Base-by-base conservation (phyloP, 768 basidiomycete genomes). In the Pholiota microspora region DNA sequence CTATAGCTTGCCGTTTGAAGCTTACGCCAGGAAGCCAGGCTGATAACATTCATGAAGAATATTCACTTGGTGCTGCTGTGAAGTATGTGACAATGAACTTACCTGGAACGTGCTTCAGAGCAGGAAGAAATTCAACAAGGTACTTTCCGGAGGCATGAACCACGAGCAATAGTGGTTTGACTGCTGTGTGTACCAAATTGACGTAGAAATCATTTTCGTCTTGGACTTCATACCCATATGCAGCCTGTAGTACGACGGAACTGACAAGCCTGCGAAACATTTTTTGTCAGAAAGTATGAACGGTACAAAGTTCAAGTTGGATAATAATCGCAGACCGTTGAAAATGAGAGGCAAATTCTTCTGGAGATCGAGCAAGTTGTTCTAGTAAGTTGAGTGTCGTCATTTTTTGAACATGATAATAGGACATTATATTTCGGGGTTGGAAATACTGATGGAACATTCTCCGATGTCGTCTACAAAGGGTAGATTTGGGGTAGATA, bases 1-100 rank as follows among this genome's bases (percentile, higher is more conserved):
- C 48, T 27, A 52, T 56, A 7, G 73, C 75, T 16, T 67, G 62
- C 29, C 62, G 61, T 52, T 67, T 69, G 53, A 76, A 71, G 10
- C 50, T 54, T 6, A 73, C 71, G 2, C 73, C 72, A 7, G 77
- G 76, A 46, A 74, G 57, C 74, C 76, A 77, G n/a, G 62, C 69
- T 59, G 57, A 21, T 16, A 8, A 13, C 3, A 27, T 4, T 8
- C 25, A 24, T 35, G 34, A n/a, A n/a, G n/a, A n/a, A n/a, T 27
- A 10, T 29, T 34, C 24, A 1, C 1, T n/a, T 42, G 13, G 9
- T 38, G 16, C 9, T 40, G 13, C 15, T 9, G 34, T 10, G 8
- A 12, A 28, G 29, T 25, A 34, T 29, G 28, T 4, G 12, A 12
- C 29, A 31, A 27, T 31, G 28, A 15, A 53, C 64, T 16, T 58